phyloP scores from a whole-genome alignment of 2,329 filamentous ascomycete species.

The Colletotrichum karsti region DNA sequence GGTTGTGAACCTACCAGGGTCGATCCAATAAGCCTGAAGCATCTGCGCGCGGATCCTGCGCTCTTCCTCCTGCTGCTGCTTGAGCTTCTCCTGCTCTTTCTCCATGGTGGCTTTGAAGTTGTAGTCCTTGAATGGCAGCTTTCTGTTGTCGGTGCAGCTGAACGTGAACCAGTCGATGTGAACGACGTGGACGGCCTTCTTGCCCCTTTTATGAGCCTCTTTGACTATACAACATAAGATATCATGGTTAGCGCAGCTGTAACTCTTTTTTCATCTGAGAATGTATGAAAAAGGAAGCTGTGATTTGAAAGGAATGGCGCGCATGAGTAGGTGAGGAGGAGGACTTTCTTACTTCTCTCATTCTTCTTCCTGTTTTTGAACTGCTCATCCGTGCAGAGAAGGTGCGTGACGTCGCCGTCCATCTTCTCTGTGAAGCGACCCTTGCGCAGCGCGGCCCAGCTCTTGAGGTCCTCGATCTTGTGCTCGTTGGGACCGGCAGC shows the following conservation, averaged over 20 bases:
- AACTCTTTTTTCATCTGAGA: too few species aligned
- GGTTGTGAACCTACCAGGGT: slow-evolving; percentile 54
- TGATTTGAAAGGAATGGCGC: not conserved
- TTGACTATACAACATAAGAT: slow-evolving; percentile 43
- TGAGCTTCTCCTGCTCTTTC: slow-evolving; percentile 40
- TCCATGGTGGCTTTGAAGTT: slow-evolving; percentile 39
- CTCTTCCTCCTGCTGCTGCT: slow-evolving; percentile 43
- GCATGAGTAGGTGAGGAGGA: not conserved
- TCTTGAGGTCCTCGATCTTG: slow-evolving; percentile 64
- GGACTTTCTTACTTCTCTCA: not conserved
- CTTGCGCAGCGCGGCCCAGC: slow-evolving; percentile 72
- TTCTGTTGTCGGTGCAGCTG: slow-evolving; percentile 41
- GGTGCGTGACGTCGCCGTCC: slow-evolving; percentile 70
- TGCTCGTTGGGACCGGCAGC: slow-evolving; percentile 62
- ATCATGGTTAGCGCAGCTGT: not conserved
- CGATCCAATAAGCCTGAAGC: slow-evolving; percentile 52
- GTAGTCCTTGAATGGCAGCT: slow-evolving; percentile 47
- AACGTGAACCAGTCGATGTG: slow-evolving; percentile 63
- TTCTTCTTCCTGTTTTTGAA: slow-evolving; percentile 52
- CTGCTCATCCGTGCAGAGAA: slow-evolving; percentile 72
- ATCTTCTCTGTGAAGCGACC: slow-evolving; percentile 65
- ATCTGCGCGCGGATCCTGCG: slow-evolving; percentile 43
- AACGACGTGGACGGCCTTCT: slow-evolving; percentile 50
- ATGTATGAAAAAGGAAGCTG: not conserved
- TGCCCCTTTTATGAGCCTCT: slow-evolving; percentile 41